Conservation (phyloP, 208 protist genomes). For the Wallacemonas sp. region DNA sequence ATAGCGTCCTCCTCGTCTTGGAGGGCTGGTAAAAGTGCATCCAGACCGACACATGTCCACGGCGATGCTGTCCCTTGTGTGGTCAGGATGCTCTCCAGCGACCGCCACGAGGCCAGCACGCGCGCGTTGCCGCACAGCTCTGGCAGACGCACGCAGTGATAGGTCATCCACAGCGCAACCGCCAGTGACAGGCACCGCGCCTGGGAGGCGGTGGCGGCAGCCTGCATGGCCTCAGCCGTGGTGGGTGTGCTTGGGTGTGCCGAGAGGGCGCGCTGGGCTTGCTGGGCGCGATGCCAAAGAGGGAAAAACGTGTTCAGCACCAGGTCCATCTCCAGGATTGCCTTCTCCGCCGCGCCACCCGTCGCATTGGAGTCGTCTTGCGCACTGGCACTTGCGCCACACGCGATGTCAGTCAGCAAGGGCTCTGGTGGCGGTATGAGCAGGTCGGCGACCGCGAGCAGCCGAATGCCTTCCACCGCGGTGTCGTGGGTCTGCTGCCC, state of each 20-base stretch:
- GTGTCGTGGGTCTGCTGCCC: conserved; percentile 42
- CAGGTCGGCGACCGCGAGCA: conserved; percentile 52
- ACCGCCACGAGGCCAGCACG: conserved; percentile 1
- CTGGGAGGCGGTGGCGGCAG: too few relatives aligned
- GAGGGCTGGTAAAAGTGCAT: conserved; percentile 4
- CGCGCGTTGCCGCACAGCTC: background rate
- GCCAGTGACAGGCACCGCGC: background rate
- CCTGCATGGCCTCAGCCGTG: too few relatives aligned
- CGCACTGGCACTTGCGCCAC: too few relatives aligned
- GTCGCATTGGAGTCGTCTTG: too few relatives aligned
- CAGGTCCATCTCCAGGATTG: conserved; percentile 13
- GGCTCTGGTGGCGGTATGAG: conserved; percentile 24
- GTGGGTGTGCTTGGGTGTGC: too few relatives aligned
- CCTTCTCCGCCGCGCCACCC: conserved; percentile 11
- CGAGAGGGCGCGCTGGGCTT: background rate
- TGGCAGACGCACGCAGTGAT: background rate
- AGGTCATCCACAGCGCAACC: conserved; percentile 5
- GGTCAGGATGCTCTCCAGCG: conserved; percentile 27
- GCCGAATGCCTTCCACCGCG: conserved; percentile 66
- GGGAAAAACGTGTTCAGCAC: conserved; percentile 16
- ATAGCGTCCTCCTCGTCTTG: background rate
- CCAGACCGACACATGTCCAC: conserved; percentile 26
- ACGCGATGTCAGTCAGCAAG: background rate
- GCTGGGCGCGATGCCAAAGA: background rate
- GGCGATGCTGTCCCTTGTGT: conserved; percentile 17